Evolutionary conservation across 495 filamentous ascomycete genomes (phyloP), one percentile per base, ranked within the genome.

Genomic region (Astrothelium macrocarpum): DNA sequence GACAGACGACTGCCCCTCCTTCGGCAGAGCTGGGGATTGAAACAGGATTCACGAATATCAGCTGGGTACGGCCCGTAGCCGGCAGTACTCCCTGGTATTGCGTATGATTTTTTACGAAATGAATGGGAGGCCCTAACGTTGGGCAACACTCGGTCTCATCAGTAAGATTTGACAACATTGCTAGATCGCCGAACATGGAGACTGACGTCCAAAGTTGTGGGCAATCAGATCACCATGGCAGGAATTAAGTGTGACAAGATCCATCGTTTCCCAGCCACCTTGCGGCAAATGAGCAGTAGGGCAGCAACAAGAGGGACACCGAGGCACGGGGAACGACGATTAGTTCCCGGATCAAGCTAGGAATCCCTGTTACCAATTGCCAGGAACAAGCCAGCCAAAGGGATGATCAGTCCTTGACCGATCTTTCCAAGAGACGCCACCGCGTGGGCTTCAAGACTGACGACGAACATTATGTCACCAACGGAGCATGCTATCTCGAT

Each of bases 391-490:
- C 20, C 16, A 9, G 49, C 20, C 25, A 4, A 56, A 29, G 49
- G 23, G 49, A 56, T 11, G 49, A 56, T 29, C 49, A 9, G 49
- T 29, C 25, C 16, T 5, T 56, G 49, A 29, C 20, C 20, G 25
- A 56, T 56, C 49, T 29, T 14, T 56, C 49, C 49, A 29, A 18
- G 45, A 29, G 49, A 9, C n/a, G 20, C 20, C 25, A 20, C 20
- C 5, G 45, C 45, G 45, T 16, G 45, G 11, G 5, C 45, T 20
- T 20, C 12, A 49, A 20, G 20, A 49, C 20, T 49, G 49, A 29
- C 49, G 49, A 56, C 49, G 25, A 56, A 11, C 11, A 56, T 56
- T 56, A 56, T 56, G 49, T 56, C 49, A 56, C 49, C 20, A 29
- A 9, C 7, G 7, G 10, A 16, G 23, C 49, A 20, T 28, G 23